Conservation (phyloP, 139 green algal species). For the Coccomyxa sp. region DNA sequence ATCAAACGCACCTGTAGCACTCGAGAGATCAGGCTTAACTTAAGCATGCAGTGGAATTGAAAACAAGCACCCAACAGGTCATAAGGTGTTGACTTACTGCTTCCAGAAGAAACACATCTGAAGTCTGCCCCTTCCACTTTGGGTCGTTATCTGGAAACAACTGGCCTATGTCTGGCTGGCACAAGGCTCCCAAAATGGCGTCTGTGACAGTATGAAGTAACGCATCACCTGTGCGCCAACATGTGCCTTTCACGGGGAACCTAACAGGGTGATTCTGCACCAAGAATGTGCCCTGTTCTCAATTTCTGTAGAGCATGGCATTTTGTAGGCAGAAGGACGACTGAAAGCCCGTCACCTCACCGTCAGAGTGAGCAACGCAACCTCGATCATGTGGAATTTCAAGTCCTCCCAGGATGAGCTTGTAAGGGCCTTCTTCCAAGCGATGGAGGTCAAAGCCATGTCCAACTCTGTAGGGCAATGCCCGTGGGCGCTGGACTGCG, state of each 20-base stretch:
- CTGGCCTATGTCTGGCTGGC: slow-evolving; percentile 96
- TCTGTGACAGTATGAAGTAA: slow-evolving; percentile 94
- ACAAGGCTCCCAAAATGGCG: slow-evolving; percentile 91
- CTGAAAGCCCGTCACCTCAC: slow-evolving; percentile 21
- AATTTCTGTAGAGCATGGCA: too few species aligned
- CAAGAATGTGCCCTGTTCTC: background rate
- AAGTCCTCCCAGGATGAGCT: slow-evolving; percentile 85
- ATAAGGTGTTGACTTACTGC: slow-evolving; percentile 15
- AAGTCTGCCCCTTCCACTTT: slow-evolving; percentile 90
- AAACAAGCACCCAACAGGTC: slow-evolving; percentile 1
- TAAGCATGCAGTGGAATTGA: background rate
- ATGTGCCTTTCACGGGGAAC: background rate
- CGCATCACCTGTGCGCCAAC: slow-evolving; percentile 75
- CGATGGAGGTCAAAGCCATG: slow-evolving; percentile 91
- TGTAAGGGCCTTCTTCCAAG: slow-evolving; percentile 64
- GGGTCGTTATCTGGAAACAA: slow-evolving; percentile 98
- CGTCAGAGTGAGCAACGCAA: slow-evolving; percentile 95
- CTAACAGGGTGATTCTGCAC: background rate
- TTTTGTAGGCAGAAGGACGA: too few species aligned
- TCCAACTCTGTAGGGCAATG: slow-evolving; percentile 67
- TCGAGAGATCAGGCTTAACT: background rate
- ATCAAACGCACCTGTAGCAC: slow-evolving; percentile 71
- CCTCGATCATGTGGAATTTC: slow-evolving; percentile 93
- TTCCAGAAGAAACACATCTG: slow-evolving; percentile 84
- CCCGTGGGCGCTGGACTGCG: background rate